phyloP scores from a whole-genome alignment of 1,284 basidiomycete genomes.

The Naganishia albida region DNA sequence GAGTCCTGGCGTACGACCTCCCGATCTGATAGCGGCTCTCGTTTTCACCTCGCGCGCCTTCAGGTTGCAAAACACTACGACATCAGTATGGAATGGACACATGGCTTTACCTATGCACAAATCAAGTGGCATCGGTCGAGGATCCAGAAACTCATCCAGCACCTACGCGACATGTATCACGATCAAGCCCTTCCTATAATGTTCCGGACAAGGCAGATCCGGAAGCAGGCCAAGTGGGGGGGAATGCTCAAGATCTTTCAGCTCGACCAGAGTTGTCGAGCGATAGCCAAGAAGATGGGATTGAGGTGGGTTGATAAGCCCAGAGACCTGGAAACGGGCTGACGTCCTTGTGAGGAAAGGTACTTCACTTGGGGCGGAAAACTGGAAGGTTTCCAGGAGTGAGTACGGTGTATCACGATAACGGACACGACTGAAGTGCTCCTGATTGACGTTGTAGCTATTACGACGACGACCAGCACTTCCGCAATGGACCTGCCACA shows the following conservation, averaged over 20 bases:
- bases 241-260: conserved; percentile 38
- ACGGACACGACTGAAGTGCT: background rate
- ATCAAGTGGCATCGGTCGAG: conserved; percentile 38
- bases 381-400: conserved; percentile 31
- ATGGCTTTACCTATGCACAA: conserved; percentile 36
- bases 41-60: no score
- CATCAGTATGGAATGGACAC: conserved; percentile 4
- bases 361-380: conserved; percentile 26
- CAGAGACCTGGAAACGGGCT: conserved; percentile 31
- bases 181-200: conserved; percentile 34
- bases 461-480: conserved; percentile 40
- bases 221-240: conserved; percentile 25
- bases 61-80: conserved; percentile 20
- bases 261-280: conserved; percentile 38
- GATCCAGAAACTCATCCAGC: conserved; percentile 32
- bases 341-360: conserved; percentile 1
- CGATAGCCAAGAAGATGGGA: conserved; percentile 35
- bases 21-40: background rate
- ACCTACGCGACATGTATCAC: conserved; percentile 28
- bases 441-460: conserved; percentile 25
- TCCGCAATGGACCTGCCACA: conserved; percentile 36
- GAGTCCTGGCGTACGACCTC: no score
- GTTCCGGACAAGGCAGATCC: conserved; percentile 38
- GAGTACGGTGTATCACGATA: background rate
- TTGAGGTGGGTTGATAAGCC: conserved; percentile 20